Percentiles rank a stretch among this genome's conserved stretches.
Conservation (phyloP, 768 basidiomycete species). For the Boletus tomentosulus region DNA sequence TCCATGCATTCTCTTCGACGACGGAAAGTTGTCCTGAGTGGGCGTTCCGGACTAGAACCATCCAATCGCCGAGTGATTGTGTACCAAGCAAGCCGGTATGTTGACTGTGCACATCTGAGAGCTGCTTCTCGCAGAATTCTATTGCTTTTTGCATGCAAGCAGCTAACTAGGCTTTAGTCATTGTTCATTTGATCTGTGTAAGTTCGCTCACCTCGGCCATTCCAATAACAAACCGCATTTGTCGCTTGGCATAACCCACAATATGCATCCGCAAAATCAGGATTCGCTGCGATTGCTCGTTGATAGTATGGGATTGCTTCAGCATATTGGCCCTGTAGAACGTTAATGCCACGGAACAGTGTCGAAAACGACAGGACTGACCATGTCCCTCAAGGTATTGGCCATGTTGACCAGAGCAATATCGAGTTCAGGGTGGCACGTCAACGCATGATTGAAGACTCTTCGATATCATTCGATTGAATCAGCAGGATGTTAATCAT, state of each 20-base stretch:
- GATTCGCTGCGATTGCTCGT: constrained; percentile 40
- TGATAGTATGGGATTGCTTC: constrained; percentile 46
- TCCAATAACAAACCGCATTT: constrained; percentile 46
- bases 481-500: constrained; percentile 1
- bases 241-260: constrained; percentile 46
- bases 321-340: constrained; percentile 35
- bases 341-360: not conserved
- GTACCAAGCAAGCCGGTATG: constrained; percentile 28
- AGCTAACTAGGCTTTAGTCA: constrained; percentile 12
- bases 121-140: constrained; percentile 35
- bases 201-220: constrained; percentile 31
- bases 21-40: constrained; percentile 21
- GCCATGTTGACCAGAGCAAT: constrained; percentile 50
- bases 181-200: not conserved
- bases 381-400: constrained; percentile 47
- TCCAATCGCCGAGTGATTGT: constrained; percentile 34
- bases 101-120: constrained; percentile 30
- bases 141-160: constrained; percentile 38
- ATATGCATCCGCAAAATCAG: constrained; percentile 43
- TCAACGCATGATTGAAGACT: constrained; percentile 38
- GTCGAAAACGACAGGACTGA: constrained; percentile 16
- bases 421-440: constrained; percentile 43
- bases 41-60: constrained; percentile 31
- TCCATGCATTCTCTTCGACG: constrained; percentile 31
- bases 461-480: constrained; percentile 17